Conservation (phyloP, 441 rosid species). For the Erodium moschatum region DNA sequence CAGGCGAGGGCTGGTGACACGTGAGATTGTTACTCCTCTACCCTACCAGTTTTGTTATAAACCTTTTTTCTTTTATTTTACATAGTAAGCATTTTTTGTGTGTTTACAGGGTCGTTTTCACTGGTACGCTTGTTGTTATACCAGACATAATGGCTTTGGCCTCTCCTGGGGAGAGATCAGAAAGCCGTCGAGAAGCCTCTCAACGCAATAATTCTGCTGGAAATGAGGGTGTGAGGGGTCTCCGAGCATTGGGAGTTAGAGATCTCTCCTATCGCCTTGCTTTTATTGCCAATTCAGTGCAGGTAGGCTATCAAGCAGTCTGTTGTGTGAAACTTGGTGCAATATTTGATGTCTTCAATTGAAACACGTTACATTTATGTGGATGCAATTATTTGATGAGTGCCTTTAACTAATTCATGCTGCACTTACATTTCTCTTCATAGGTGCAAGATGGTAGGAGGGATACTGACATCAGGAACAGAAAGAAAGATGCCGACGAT, state of each 20-base stretch:
- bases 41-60: background rate
- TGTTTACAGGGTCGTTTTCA: conserved; percentile 66
- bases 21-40: conserved; percentile 33
- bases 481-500: conserved; percentile 75
- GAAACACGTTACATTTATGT: background rate
- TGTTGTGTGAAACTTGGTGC: conserved; percentile 4
- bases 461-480: conserved; percentile 64
- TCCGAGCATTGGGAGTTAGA: conserved; percentile 81
- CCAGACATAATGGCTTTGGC: conserved; percentile 87
- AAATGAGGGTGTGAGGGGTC: conserved; percentile 78
- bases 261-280: conserved; percentile 92
- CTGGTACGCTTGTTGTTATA: conserved; percentile 83
- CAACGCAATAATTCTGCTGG: conserved; percentile 60
- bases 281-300: conserved; percentile 87
- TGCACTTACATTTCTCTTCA: conserved; percentile 18
- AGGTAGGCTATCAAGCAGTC: conserved; percentile 42
- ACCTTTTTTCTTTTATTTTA: background rate
- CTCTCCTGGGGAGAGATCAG: conserved; percentile 94
- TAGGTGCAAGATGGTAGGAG: conserved; percentile 82
- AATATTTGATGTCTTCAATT: background rate
- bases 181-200: conserved; percentile 67
- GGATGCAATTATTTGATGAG: background rate
- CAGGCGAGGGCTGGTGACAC: conserved; percentile 97
- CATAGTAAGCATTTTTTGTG: conserved; percentile 7
- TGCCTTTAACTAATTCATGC: background rate